Evolutionary conservation across 1,284 basidiomycete species (phyloP), one percentile per base, ranked within the genome.

Genomic region (Pseudomicrostroma phylloplanum): DNA sequence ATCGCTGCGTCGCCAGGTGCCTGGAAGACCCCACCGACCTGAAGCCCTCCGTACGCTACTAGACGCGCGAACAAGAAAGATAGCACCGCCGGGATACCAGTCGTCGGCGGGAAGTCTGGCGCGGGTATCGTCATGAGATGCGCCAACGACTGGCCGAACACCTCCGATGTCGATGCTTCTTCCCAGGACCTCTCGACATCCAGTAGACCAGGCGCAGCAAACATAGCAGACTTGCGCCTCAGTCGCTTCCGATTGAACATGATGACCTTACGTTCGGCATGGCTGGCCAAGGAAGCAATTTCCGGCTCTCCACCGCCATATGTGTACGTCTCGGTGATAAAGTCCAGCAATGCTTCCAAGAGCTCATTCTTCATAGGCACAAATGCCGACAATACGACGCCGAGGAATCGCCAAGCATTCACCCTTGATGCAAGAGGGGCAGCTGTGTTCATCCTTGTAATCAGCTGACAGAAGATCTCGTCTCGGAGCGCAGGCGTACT

Each of bases 331-430:
- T 48, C 85, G 63, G 87, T 84, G 55, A 93, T 86, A 80, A 92
- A 94, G 12, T 84, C 83, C 40, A 84, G 85, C 2, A 94, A 83
- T 76, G 90, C 90, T 0, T 86, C 83, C 77, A 91, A 89, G 70
- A 94, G 91, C 76, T 91, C 88, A 80, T 91, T 91, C 19, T 21
- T 17, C 2, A 90, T 92, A 0, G 92, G 92, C 2, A 90, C 89
- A 77, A 94, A 94, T 1, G 90, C 88, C 59, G 89, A 85, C 17
- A 92, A 83, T 30, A 92, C 81, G 0, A 93, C 91, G 75, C 90
- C 93, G 41, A 94, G 82, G 54, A 94, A 81, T 76, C 94, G 92
- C 89, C 91, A 94, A 30, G 91, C 92, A 70, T 87, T 88, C 81
- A 92, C 91, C 40, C 86, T 79, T 70, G 89, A 88, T 72, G 92